Base-by-base conservation (phyloP, 2,329 filamentous ascomycete species). In the Bipolaris victoriae region DNA sequence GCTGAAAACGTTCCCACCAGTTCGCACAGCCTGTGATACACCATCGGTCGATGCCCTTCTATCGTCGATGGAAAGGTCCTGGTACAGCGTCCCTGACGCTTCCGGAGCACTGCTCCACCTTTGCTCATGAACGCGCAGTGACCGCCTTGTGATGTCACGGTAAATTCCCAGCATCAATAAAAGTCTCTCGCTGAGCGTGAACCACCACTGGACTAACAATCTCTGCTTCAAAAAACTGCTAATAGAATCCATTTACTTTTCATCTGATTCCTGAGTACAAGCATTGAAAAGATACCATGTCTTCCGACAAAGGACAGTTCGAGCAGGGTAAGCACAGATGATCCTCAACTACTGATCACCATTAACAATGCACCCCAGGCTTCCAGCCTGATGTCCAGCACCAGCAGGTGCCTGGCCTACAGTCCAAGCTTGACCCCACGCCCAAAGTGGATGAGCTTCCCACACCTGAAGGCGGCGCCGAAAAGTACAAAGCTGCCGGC, bases 401-500 rank as follows among this genome's bases (percentile, higher is more conserved):
- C 61, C 81, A 86, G 65, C 66, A 78, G 39, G 77, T 78, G 22
- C 84, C 84, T 0, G 85, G 85, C 7, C 78, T 81, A 15, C 80
- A 88, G 61, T 74, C 79, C 26, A 76, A 85, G 16, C 80, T 92
- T 78, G 77, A 83, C 18, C 82, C 81, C 1, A 80, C 84, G 53
- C 88, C 90, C 1, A 79, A 84, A 43, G 86, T 84, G 55, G 86
- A 89, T 53, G 80, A 88, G 57, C 76, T 93, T 2, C 90, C 90
- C 0, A 88, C 86, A 5, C 82, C 84, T 16, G 85, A 89, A 57
- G 88, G 88, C 36, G 86, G 86, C 11, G 87, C 85, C 65, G 85
- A 90, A 67, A 83, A 83, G 46, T 94, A 95, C 79, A 87, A 88
- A 71, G 85, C 89, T 3, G 89, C 90, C 1, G 87, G 86, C 47